Conservation (phyloP, 352 stramenopile genomes). For the Globisporangium paddicum region DNA sequence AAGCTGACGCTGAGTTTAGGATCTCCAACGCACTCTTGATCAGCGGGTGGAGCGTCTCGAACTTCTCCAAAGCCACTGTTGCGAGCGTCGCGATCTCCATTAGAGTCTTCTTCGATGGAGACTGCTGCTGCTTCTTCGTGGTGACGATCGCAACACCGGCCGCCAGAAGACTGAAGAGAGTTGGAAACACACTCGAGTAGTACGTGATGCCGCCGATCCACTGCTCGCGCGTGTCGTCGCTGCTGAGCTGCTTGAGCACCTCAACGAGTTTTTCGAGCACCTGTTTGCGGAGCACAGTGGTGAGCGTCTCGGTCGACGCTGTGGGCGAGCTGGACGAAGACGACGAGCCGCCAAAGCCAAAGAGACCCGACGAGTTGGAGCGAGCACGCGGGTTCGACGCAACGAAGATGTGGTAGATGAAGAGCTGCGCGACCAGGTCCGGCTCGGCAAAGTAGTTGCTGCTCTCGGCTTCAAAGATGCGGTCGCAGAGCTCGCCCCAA, state of each 20-base stretch:
- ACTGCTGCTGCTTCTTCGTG: constrained; percentile 6
- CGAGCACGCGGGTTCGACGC: constrained; percentile 9
- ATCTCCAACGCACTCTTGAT: constrained; percentile 29
- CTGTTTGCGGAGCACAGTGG: constrained; percentile 19
- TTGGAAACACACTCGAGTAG: constrained; percentile 58
- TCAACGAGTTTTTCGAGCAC: constrained; percentile 27
- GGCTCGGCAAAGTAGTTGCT: constrained; percentile 73
- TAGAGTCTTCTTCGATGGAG: constrained; percentile 8
- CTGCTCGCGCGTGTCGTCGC: constrained; percentile 13
- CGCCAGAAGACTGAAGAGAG: constrained; percentile 40
- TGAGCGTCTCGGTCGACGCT: constrained; percentile 4
- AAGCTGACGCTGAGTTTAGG: constrained; percentile 9
- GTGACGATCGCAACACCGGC: constrained; percentile 36
- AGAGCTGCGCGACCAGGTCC: constrained; percentile 59
- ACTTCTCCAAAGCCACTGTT: constrained; percentile 13
- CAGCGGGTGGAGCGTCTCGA: constrained; percentile 33
- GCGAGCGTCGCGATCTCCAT: constrained; percentile 11
- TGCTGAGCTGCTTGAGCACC: constrained; percentile 5
- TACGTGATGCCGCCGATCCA: constrained; percentile 69
- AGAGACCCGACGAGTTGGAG: constrained; percentile 4
- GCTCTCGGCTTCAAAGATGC: constrained; percentile 79
- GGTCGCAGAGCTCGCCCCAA: constrained; percentile 51
- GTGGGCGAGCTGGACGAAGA: background rate
- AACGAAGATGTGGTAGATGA: constrained; percentile 34
- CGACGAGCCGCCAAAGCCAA: background rate